Conservation (phyloP, 306 rosid genomes). For the Delonix regia region DNA sequence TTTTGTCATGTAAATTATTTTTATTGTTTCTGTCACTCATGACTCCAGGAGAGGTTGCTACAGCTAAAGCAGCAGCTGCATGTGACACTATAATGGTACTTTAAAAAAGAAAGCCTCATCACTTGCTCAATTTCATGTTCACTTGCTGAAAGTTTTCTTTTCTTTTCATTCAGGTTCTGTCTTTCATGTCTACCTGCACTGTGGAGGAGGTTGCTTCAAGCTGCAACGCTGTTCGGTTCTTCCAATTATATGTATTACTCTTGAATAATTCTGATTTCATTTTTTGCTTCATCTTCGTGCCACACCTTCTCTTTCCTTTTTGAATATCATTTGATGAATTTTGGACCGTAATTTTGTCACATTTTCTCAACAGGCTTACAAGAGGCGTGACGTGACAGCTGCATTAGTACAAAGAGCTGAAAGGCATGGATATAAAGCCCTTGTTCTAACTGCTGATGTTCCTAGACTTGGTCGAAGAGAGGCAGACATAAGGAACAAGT, state of each 20-base stretch:
- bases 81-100: slow-evolving; percentile 69
- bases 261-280: not conserved
- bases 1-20: not conserved
- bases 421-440: slow-evolving; percentile 60
- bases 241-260: slow-evolving; percentile 65
- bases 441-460: slow-evolving; percentile 63
- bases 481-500: slow-evolving; percentile 73
- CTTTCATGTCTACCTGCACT: slow-evolving; percentile 52
- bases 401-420: slow-evolving; percentile 60
- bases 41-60: slow-evolving; percentile 66
- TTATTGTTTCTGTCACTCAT: not conserved
- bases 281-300: not conserved
- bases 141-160: not conserved
- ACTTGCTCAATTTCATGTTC: not conserved
- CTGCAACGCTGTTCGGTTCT: slow-evolving; percentile 75
- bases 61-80: slow-evolving; percentile 80
- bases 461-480: slow-evolving; percentile 74
- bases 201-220: slow-evolving; percentile 75
- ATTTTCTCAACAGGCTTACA: slow-evolving; percentile 48
- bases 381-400: slow-evolving; percentile 58
- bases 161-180: slow-evolving; percentile 44
- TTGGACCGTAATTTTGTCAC: not conserved
- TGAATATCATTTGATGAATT: not conserved
- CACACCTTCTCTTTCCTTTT: not conserved
- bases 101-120: not conserved